These are phyloP conservation scores for Ceratocystis alfenasii DNA, from an alignment of 2,329 filamentous ascomycete genomes.

Conservation along the genomic window DNA sequence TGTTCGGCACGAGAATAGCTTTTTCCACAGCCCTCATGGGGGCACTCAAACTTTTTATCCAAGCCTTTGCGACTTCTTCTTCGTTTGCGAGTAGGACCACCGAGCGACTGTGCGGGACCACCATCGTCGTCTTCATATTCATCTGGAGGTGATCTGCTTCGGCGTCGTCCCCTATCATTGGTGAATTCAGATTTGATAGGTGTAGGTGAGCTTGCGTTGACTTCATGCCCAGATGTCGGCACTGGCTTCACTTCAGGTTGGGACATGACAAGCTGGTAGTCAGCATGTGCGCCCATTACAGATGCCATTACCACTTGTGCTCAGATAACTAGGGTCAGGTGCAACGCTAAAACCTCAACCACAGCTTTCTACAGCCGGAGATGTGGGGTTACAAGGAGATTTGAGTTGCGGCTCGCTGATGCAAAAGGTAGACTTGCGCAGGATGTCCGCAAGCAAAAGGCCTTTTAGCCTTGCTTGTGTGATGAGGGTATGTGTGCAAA, in stretches of 20 bases:
- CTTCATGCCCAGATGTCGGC: not conserved
- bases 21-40: conserved; percentile 79
- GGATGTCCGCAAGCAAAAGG: no score
- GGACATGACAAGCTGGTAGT: conserved; percentile 12
- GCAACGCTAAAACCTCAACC: not conserved
- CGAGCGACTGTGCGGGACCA: conserved; percentile 36
- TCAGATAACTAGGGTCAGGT: not conserved
- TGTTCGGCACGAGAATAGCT: conserved; percentile 95
- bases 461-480: no score
- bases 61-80: conserved; percentile 63
- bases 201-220: conserved; percentile 12
- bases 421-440: no score
- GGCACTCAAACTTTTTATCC: conserved; percentile 75
- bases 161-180: conserved; percentile 32
- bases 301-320: conserved; percentile 9
- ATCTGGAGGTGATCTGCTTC: conserved; percentile 35
- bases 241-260: not conserved
- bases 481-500: no score
- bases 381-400: no score
- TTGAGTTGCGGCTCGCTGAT: no score
- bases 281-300: conserved; percentile 13
- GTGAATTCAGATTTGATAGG: conserved; percentile 32
- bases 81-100: conserved; percentile 46
- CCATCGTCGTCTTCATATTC: conserved; percentile 32
- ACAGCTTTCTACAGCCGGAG: not conserved